Conservation (phyloP, 495 filamentous ascomycete genomes). For the Hamigera avellanea region DNA sequence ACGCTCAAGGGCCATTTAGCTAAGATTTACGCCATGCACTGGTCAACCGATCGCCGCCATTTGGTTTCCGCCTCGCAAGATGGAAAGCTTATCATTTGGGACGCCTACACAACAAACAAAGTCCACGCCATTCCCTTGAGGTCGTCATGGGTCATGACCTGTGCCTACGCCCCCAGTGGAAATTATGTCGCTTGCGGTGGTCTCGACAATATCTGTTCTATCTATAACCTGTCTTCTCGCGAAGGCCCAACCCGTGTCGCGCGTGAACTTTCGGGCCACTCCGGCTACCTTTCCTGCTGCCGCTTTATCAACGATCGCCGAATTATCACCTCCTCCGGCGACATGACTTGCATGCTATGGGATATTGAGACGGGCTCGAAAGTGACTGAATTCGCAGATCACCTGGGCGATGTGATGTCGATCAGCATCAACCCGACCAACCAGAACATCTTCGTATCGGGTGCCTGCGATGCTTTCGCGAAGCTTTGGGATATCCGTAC, state of each 20-base stretch:
- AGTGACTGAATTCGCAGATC: conserved; percentile 96
- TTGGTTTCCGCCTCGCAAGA: conserved; percentile 97
- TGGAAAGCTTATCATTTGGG: conserved; percentile 99
- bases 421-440: conserved; percentile 99
- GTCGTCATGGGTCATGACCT: conserved; percentile 99
- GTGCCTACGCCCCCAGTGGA: conserved; percentile 94
- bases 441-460: conserved; percentile 91
- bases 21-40: conserved; percentile 99
- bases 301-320: conserved; percentile 97
- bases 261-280: conserved; percentile 91
- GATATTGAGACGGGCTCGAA: conserved; percentile 96
- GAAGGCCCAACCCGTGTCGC: conserved; percentile 95
- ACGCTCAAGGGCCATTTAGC: conserved; percentile 95
- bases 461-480: conserved; percentile 95
- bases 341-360: conserved; percentile 99
- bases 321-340: conserved; percentile 94
- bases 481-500: conserved; percentile 99
- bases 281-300: conserved; percentile 96
- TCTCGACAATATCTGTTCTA: conserved; percentile 98
- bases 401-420: conserved; percentile 98
- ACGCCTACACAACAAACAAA: conserved; percentile 99
- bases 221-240: conserved; percentile 94
- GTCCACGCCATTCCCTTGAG: conserved; percentile 97
- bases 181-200: conserved; percentile 98
- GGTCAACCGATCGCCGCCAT: conserved; percentile 97